Evolutionary conservation across 2,329 filamentous ascomycete genomes (phyloP), one percentile per base, ranked within the genome.

Genomic region (Davidsoniella eucalypti): DNA sequence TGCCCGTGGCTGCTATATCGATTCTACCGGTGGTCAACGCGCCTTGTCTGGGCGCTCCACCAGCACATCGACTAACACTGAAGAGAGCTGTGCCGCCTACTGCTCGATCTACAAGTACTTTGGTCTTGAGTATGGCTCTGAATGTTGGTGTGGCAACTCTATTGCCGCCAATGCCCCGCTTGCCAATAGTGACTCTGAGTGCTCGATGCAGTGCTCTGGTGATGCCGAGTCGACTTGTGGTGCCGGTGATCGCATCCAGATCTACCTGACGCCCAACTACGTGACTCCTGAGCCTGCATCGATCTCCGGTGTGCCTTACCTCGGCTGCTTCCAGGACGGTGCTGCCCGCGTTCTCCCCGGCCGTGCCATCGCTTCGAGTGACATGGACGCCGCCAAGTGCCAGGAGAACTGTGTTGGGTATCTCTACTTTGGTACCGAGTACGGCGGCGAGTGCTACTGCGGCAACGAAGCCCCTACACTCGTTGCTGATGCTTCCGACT

Each of bases 361-460:
- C 37, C 55, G 51, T n/a, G 51, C 55, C 5, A 62, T 60, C 1
- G 21, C 55, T 5, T 55, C 55, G n/a, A 44, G 54, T 8, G 57
- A 58, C 53, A 64, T 64, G 61, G 64, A 61, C 47, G 61, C 63
- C 55, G 58, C 61, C 41, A 49, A 53, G 23, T 65, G 63, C 53
- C 61, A 63, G 10, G 54, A 49, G 1, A 61, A 60, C 55, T 69
- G 66, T 52, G 56, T 57, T 5, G 69, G 68, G 2, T 71, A 68
- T 54, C 58, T 63, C 2, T 77, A 75, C 56, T 75, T 75, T n/a
- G 77, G 76, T 42, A 65, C 74, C 0, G 74, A 80, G 56, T 76
- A 72, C 56, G 64, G 62, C 21, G 63, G 64, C 16, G 72, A 81
- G 58, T 81, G 77, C 63, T 80, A 61, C 55, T 72, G 69, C 57